Evolutionary conservation across 192 early-diverging fungal genomes (phyloP).

Genomic region (Entomortierella lignicola): DNA sequence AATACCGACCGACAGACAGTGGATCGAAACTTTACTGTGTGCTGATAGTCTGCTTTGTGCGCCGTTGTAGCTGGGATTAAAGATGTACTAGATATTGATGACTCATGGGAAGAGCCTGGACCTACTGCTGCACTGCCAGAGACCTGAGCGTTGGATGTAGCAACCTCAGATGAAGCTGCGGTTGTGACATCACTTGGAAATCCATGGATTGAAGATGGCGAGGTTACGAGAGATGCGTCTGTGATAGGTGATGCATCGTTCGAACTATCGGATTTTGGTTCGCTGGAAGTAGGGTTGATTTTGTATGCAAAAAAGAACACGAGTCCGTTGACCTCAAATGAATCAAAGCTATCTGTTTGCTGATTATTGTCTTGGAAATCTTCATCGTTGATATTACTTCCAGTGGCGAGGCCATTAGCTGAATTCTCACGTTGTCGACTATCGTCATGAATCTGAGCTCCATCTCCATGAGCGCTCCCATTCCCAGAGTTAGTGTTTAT

Average conservation of each 20-base stretch:
- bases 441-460: conserved; percentile 47
- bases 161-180: not conserved
- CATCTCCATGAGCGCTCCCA: conserved; percentile 49
- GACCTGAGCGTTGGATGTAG: no score
- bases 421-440: conserved; percentile 41
- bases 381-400: conserved; percentile 45
- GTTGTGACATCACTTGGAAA: conserved; percentile 1
- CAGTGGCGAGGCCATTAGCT: conserved; percentile 38
- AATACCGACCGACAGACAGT: conserved; percentile 91
- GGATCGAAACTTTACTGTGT: conserved; percentile 82
- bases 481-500: conserved; percentile 37
- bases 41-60: conserved; percentile 64
- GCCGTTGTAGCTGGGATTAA: conserved; percentile 2
- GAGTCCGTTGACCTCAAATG: conserved; percentile 83
- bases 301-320: conserved; percentile 86
- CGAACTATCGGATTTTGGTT: not conserved
- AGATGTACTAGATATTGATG: not conserved
- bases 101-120: not conserved
- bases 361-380: conserved; percentile 75
- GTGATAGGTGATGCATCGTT: not conserved
- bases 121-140: not conserved
- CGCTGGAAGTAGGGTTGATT: not conserved
- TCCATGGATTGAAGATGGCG: conserved; percentile 16
- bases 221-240: conserved; percentile 1
- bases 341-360: conserved; percentile 51